These are phyloP conservation scores for Atalantia buxifolia DNA, from an alignment of 345 rosid genomes.

Conservation along the genomic window DNA sequence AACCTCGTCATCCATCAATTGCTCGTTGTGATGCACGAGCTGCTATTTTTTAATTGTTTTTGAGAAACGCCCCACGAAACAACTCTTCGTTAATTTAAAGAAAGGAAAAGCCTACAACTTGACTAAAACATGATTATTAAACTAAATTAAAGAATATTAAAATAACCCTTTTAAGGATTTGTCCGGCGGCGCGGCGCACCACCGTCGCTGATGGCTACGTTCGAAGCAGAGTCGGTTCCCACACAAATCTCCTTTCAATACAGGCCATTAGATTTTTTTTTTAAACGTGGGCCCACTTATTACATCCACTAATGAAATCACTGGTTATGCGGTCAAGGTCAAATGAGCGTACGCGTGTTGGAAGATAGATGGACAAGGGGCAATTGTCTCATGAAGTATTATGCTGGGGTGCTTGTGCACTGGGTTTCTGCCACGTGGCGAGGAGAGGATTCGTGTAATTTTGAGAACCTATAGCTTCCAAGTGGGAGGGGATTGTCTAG, in stretches of 20 bases:
- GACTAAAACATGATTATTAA: not conserved
- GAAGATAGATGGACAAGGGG: not conserved
- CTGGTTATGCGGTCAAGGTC: not conserved
- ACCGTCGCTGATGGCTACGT: not conserved
- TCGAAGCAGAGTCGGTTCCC: not conserved
- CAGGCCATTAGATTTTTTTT: no score
- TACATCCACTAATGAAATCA: not conserved
- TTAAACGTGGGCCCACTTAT: not conserved
- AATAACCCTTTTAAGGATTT: not conserved
- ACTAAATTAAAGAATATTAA: not conserved
- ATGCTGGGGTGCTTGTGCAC: no score
- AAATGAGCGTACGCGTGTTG: not conserved
- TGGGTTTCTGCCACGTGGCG: conserved; percentile 3
- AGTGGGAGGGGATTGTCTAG: not conserved
- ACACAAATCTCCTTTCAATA: not conserved
- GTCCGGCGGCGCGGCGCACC: not conserved
- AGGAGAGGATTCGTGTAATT: not conserved
- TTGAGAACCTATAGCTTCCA: not conserved
- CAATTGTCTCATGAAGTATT: no score
- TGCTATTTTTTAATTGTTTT: not conserved
- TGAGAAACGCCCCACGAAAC: not conserved
- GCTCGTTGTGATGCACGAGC: not conserved
- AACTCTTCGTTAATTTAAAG: not conserved
- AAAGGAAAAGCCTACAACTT: no score
- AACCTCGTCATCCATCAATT: not conserved